These are phyloP conservation scores for Penicillium sumatraense DNA, from an alignment of 2,329 filamentous ascomycete species.

Conservation along the genomic window DNA sequence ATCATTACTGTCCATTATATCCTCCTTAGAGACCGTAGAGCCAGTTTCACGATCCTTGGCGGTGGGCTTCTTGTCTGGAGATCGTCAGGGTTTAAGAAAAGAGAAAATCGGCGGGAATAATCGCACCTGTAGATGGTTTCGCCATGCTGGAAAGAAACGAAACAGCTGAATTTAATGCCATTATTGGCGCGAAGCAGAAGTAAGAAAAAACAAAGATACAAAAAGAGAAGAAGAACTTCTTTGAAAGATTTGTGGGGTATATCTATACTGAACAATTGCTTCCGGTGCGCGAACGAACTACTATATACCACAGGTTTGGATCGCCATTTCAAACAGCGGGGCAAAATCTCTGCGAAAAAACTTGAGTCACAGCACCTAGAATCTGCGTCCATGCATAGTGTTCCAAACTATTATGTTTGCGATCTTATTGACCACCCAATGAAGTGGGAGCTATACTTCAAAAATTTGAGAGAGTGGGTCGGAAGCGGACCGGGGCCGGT, in stretches of 20 bases:
- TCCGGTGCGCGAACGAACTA: neutral
- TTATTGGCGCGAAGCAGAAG: conserved; percentile 5
- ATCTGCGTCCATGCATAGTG: conserved; percentile 14
- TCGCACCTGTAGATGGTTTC: conserved; percentile 19
- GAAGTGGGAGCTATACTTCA: conserved; percentile 18
- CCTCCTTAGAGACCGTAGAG: conserved; percentile 5
- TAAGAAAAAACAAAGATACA: neutral
- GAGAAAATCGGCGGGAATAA: neutral
- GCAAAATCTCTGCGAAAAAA: conserved; percentile 10
- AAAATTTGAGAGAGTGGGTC: conserved; percentile 18
- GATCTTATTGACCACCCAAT: conserved; percentile 21
- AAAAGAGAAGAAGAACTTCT: neutral
- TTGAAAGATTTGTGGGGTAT: conserved; percentile 2
- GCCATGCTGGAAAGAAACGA: conserved; percentile 11
- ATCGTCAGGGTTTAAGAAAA: conserved; percentile 8
- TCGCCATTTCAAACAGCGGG: conserved; percentile 1
- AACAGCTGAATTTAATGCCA: conserved; percentile 7
- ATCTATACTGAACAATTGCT: neutral
- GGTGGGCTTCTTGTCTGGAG: conserved; percentile 11
- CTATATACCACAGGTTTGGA: conserved; percentile 18
- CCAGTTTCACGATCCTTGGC: conserved; percentile 5
- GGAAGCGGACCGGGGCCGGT: conserved; percentile 26
- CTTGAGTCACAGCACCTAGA: conserved; percentile 27
- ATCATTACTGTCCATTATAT: conserved; percentile 6
- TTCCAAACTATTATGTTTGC: conserved; percentile 21